Percentiles rank a stretch among this genome's conserved stretches.
These are phyloP conservation scores for Diatrype stigma DNA, from an alignment of 2,329 filamentous ascomycete genomes.

Conservation along the genomic window DNA sequence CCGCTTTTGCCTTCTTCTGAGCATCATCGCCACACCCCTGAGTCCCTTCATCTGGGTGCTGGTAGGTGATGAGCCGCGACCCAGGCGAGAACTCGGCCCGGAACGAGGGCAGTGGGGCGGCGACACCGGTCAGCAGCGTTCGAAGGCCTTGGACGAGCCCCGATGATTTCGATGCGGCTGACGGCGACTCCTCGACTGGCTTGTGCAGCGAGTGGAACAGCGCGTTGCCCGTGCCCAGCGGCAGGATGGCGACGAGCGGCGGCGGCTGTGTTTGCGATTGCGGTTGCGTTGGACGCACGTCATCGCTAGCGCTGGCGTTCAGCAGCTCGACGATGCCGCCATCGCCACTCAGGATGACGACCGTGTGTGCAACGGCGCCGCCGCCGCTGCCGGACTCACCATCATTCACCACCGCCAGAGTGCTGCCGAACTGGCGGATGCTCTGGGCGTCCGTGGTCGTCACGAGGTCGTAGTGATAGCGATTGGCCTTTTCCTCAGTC, in stretches of 20 bases:
- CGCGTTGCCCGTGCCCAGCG: constrained; percentile 63
- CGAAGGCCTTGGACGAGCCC: constrained; percentile 47
- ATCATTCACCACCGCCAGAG: constrained; percentile 30
- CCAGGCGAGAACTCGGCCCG: constrained; percentile 57
- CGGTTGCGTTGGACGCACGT: no score
- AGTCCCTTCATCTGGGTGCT: constrained; percentile 1
- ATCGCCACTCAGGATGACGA: constrained; percentile 82
- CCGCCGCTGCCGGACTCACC: constrained; percentile 9
- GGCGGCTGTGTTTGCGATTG: no score
- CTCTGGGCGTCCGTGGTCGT: constrained; percentile 60
- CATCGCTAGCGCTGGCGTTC: constrained; percentile 41
- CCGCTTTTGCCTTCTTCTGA: constrained; percentile 2
- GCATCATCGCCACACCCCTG: constrained; percentile 5
- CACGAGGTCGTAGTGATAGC: constrained; percentile 47
- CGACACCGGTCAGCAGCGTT: constrained; percentile 55
- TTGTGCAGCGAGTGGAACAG: constrained; percentile 61
- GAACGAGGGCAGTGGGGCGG: constrained; percentile 58
- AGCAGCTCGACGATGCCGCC: constrained; percentile 81
- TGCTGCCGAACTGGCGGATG: constrained; percentile 55
- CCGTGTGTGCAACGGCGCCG: constrained; percentile 43
- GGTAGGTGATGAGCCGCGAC: constrained; percentile 42
- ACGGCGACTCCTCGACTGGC: constrained; percentile 42
- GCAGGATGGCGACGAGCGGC: constrained; percentile 50
- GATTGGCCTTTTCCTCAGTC: constrained; percentile 1
- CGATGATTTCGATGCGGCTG: constrained; percentile 26